A percentile compares a stretch with the other conserved stretches of the same genome.
These are phyloP conservation scores for Rachicladosporium sp. DNA, from an alignment of 2,329 filamentous ascomycete species.

Conservation along the genomic window DNA sequence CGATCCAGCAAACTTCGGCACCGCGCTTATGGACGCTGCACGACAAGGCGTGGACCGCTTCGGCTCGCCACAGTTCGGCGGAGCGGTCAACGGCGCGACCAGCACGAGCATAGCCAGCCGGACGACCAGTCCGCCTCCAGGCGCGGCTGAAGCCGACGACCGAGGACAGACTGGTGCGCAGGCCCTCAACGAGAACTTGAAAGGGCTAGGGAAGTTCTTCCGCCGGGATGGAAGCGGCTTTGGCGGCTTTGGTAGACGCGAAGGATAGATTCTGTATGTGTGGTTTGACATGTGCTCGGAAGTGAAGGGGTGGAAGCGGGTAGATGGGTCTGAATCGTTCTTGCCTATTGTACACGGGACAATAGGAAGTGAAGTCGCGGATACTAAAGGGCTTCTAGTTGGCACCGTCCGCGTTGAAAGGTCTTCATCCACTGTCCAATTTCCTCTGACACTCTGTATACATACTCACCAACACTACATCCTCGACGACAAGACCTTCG, in stretches of 20 bases:
- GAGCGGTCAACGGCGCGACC: constrained; percentile 9
- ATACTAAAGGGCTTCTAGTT: no score
- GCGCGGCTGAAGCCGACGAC: constrained; percentile 15
- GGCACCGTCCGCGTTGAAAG: no score
- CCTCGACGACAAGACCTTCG: no score
- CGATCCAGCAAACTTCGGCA: constrained; percentile 70
- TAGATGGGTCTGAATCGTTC: no score
- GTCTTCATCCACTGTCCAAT: no score
- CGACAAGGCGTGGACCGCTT: constrained; percentile 72
- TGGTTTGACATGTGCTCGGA: no score
- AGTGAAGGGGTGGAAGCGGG: no score
- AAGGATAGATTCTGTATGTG: not conserved
- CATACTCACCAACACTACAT: no score
- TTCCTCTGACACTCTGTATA: no score
- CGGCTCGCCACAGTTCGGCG: constrained; percentile 45
- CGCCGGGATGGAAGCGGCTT: constrained; percentile 66
- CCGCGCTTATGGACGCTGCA: constrained; percentile 77
- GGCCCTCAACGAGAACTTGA: constrained; percentile 83
- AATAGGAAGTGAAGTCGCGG: no score
- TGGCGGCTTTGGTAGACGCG: constrained; percentile 18
- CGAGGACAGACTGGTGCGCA: constrained; percentile 39
- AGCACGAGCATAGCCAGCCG: constrained; percentile 21
- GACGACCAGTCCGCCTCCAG: constrained; percentile 19
- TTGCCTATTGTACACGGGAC: no score
- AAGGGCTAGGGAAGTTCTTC: constrained; percentile 95